Evolutionary conservation across 345 rosid genomes (phyloP).

Genomic region (Barbarea vulgaris): DNA sequence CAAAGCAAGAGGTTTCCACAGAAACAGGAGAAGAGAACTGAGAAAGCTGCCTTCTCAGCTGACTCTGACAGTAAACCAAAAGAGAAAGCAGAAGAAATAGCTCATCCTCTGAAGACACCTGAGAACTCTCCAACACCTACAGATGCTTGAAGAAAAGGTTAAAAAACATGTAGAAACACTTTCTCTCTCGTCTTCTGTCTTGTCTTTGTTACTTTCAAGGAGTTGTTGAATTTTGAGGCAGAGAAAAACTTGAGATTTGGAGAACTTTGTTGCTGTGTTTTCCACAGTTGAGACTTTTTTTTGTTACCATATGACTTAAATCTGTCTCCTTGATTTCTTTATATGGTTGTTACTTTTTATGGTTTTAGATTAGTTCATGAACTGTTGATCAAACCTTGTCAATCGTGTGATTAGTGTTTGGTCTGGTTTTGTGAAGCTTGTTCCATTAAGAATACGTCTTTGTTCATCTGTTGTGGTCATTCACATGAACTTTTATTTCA

Average conservation of each 20-base stretch:
- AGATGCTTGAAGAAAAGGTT: slow-evolving; percentile 45
- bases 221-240: slow-evolving; percentile 38
- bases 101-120: slow-evolving; percentile 61
- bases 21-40: slow-evolving; percentile 98
- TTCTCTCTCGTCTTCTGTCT: slow-evolving; percentile 3
- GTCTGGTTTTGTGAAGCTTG: not conserved
- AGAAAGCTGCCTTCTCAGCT: slow-evolving; percentile 70
- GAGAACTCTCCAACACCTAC: slow-evolving; percentile 80
- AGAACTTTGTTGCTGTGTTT: slow-evolving; percentile 26
- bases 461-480: too few species aligned
- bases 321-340: slow-evolving; percentile 8
- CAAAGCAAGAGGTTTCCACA: slow-evolving; percentile 77
- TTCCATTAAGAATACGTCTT: too few species aligned
- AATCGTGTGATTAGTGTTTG: not conserved
- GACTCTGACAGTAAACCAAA: slow-evolving; percentile 55
- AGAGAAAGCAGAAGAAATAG: slow-evolving; percentile 25
- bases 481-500: too few species aligned
- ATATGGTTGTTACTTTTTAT: not conserved
- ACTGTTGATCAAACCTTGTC: not conserved
- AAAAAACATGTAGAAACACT: slow-evolving; percentile 16
- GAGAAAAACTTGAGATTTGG: slow-evolving; percentile 11
- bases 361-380: not conserved
- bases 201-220: slow-evolving; percentile 1
- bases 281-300: slow-evolving; percentile 11
- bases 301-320: not conserved